Evolutionary conservation across 164 flowering plant species (phyloP).

Genomic region (Vitis cinerea): DNA sequence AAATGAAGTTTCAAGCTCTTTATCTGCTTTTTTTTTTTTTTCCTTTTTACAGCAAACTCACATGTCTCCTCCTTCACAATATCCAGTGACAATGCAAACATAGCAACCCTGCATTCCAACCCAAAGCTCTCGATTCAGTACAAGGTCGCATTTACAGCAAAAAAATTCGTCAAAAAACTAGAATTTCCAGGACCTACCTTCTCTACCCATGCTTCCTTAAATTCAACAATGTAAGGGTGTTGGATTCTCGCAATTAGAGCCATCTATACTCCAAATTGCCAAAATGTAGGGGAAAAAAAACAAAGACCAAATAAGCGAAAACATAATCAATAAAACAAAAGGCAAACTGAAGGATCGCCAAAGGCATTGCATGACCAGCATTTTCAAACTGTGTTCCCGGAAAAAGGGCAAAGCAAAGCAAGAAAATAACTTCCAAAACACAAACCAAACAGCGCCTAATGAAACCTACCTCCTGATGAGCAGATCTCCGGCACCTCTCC

Average conservation of each 20-base stretch:
- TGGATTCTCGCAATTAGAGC: slow-evolving; percentile 92
- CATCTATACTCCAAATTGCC: slow-evolving; percentile 56
- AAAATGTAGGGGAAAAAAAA: slow-evolving; percentile 5
- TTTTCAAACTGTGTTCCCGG: too few relatives aligned
- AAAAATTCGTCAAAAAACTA: not conserved
- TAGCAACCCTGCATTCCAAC: slow-evolving; percentile 79
- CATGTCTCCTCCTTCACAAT: slow-evolving; percentile 99
- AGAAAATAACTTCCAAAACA: not conserved
- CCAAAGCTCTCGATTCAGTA: slow-evolving; percentile 15
- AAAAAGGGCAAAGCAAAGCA: slow-evolving; percentile 4
- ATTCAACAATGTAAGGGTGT: slow-evolving; percentile 92
- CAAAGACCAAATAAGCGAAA: not conserved
- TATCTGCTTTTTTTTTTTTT: too few relatives aligned
- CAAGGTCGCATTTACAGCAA: not conserved
- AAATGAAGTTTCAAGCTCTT: too few relatives aligned
- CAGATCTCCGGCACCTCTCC: slow-evolving; percentile 92
- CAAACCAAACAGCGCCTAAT: too few relatives aligned
- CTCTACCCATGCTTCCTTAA: slow-evolving; percentile 99
- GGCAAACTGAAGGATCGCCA: too few relatives aligned
- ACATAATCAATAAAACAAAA: too few relatives aligned
- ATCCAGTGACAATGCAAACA: slow-evolving; percentile 98
- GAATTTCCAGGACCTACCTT: slow-evolving; percentile 44
- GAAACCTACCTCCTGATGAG: slow-evolving; percentile 84
- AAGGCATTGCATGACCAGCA: too few relatives aligned
- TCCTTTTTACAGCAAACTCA: slow-evolving; percentile 39